phyloP scores from a whole-genome alignment of 139 green algal species.

The Zygnema circumcarinatum region DNA sequence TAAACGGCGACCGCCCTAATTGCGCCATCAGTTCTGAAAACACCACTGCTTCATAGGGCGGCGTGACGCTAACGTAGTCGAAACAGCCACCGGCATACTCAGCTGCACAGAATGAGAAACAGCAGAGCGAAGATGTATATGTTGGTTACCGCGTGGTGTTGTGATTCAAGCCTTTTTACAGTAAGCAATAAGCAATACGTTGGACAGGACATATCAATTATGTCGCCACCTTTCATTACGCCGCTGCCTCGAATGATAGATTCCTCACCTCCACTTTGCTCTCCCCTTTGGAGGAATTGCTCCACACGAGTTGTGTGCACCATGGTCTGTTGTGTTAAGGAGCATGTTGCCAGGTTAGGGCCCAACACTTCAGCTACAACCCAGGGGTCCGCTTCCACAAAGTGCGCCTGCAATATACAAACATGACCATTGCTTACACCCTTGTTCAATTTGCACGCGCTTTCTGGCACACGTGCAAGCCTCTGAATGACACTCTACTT shows the following conservation, averaged over 20 bases:
- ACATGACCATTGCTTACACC: not conserved
- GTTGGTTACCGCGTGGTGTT: too few species aligned
- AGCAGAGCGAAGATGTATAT: not conserved
- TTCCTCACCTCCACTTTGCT: slow-evolving; percentile 1
- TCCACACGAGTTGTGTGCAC: slow-evolving; percentile 50
- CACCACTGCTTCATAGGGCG: slow-evolving; percentile 87
- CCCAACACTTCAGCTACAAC: slow-evolving; percentile 73
- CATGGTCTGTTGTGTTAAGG: not conserved
- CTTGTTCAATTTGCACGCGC: not conserved
- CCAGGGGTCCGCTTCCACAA: slow-evolving; percentile 89
- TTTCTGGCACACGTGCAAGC: not conserved
- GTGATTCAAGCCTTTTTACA: not conserved
- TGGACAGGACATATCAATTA: not conserved
- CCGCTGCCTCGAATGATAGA: too few species aligned
- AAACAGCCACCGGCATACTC: slow-evolving; percentile 68
- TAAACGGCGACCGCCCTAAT: slow-evolving; percentile 74
- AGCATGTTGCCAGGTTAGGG: slow-evolving; percentile 65
- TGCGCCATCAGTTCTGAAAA: slow-evolving; percentile 85
- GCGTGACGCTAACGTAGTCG: slow-evolving; percentile 92
- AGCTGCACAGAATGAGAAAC: not conserved
- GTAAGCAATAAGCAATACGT: not conserved
- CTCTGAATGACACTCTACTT: not conserved
- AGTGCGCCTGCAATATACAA: slow-evolving; percentile 72
- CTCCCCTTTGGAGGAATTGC: slow-evolving; percentile 31
- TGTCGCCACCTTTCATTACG: too few species aligned